Percentiles rank a stretch among this genome's conserved stretches.
These are phyloP conservation scores for Diaporthe vexans DNA, from an alignment of 2,329 filamentous ascomycete species.

Conservation along the genomic window DNA sequence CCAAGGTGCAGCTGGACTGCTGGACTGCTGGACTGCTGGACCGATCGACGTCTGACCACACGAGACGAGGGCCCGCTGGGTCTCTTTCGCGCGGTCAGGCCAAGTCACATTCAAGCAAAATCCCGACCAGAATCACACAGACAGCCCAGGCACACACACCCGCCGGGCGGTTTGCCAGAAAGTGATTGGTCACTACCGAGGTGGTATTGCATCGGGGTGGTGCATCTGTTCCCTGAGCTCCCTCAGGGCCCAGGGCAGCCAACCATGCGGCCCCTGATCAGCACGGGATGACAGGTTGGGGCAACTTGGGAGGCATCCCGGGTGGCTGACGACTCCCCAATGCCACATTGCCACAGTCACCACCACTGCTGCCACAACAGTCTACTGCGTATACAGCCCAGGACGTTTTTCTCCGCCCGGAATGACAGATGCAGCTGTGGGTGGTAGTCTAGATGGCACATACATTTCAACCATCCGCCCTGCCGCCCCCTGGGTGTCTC, in stretches of 20 bases:
- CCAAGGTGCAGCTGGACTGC: slow-evolving; percentile 1
- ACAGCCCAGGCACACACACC: neutral
- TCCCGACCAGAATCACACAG: neutral
- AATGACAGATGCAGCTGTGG: neutral
- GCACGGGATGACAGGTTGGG: slow-evolving; percentile 34
- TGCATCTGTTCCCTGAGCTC: slow-evolving; percentile 9
- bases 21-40: no score
- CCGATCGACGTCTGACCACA: slow-evolving; percentile 8
- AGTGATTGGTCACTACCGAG: slow-evolving; percentile 22
- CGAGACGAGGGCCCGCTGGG: neutral
- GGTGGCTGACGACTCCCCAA: slow-evolving; percentile 27
- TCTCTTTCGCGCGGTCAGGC: neutral
- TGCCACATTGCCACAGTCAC: slow-evolving; percentile 1
- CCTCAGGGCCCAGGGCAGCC: slow-evolving; percentile 33
- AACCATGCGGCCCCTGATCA: slow-evolving; percentile 35
- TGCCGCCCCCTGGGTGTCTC: neutral
- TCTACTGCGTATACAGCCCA: neutral
- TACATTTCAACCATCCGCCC: neutral
- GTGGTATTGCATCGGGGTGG: slow-evolving; percentile 21
- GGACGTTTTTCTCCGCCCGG: slow-evolving; percentile 5
- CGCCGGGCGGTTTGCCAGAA: neutral
- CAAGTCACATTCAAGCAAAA: neutral
- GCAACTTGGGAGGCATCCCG: neutral
- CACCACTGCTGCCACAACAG: neutral
- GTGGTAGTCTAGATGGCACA: neutral